Evolutionary conservation across 2,329 filamentous ascomycete species (phyloP).

Genomic region (Colletotrichum salicis): DNA sequence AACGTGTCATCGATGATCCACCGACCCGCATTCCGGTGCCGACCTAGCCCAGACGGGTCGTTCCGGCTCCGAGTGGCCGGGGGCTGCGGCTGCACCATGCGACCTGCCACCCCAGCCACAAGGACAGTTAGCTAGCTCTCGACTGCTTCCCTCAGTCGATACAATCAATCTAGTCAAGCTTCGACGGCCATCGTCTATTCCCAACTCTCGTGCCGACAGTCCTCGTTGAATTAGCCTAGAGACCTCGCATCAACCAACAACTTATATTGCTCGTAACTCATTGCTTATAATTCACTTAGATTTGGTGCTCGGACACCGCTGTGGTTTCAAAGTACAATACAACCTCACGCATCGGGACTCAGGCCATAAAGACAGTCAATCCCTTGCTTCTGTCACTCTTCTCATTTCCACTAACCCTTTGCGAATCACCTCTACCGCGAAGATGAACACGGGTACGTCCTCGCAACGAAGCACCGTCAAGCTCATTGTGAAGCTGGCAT

Average conservation of each 20-base stretch:
- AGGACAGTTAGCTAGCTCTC: neutral
- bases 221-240: neutral
- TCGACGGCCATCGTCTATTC: neutral
- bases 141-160: neutral
- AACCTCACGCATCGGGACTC: neutral
- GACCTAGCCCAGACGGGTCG: conserved; percentile 16
- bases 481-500: neutral
- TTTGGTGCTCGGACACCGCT: neutral
- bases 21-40: conserved; percentile 26
- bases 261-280: neutral
- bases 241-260: neutral
- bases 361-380: neutral
- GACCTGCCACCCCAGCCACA: neutral
- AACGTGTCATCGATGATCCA: conserved; percentile 34
- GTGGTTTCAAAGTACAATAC: neutral
- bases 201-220: neutral
- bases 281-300: neutral
- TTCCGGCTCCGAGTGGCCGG: conserved; percentile 19
- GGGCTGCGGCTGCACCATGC: neutral
- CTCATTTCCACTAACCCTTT: neutral
- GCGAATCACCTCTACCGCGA: neutral
- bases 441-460: conserved; percentile 31
- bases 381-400: neutral
- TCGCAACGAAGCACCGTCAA: neutral
- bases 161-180: neutral